A percentile compares a stretch with the other conserved stretches of the same genome.
These are phyloP conservation scores for Nepenthes gracilis DNA, from an alignment of 148 eudicot genomes.

Conservation along the genomic window DNA sequence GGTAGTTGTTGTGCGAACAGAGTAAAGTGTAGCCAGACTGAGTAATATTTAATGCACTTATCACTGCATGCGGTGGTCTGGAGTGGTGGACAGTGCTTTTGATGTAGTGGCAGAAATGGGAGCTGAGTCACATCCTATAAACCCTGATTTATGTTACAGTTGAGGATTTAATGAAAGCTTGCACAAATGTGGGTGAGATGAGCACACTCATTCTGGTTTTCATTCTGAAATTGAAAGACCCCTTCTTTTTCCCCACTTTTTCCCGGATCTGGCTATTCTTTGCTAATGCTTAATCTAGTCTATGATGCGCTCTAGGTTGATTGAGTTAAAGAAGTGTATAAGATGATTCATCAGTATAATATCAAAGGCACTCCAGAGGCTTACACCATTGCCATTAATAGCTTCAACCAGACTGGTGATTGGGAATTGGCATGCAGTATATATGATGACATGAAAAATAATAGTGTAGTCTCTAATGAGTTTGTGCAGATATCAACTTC, in stretches of 20 bases:
- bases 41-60: constrained; percentile 94
- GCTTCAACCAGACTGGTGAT: constrained; percentile 78
- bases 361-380: constrained; percentile 91
- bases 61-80: constrained; percentile 95
- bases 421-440: constrained; percentile 91
- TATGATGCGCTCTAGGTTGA: constrained; percentile 41
- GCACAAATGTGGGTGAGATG: constrained; percentile 84
- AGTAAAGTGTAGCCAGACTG: constrained; percentile 99
- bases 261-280: not conserved
- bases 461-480: constrained; percentile 85
- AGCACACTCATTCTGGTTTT: constrained; percentile 1
- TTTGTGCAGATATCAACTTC: constrained; percentile 3
- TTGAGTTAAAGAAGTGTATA: constrained; percentile 66
- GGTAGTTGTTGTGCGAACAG: constrained; percentile 32
- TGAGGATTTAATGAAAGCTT: constrained; percentile 91
- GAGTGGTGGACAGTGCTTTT: constrained; percentile 97
- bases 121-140: constrained; percentile 58
- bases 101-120: constrained; percentile 90
- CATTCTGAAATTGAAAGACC: not conserved
- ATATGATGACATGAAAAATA: constrained; percentile 71
- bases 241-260: not conserved
- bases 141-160: constrained; percentile 91
- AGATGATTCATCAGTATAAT: constrained; percentile 54
- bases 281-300: not conserved
- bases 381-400: constrained; percentile 83